Conservation (phyloP, 2,329 filamentous ascomycete species). For the Fonsecaea pugnacius region DNA sequence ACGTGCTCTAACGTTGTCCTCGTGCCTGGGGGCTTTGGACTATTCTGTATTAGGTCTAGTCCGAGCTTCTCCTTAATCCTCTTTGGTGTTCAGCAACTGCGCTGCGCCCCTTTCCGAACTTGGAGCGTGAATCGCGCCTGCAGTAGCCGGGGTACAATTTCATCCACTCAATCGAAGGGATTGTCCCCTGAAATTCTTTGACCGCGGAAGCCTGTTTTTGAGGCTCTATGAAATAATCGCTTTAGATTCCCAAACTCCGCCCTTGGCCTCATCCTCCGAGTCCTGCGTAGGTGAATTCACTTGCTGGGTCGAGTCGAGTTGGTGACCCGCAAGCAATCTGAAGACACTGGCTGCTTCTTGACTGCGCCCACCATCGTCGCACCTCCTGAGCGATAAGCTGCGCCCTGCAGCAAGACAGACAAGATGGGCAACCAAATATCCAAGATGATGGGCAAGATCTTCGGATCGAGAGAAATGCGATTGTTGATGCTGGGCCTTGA, state of each 20-base stretch:
- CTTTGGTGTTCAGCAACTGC: constrained; percentile 1
- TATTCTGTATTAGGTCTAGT: background rate
- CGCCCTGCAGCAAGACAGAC: constrained; percentile 17
- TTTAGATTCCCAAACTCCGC: background rate
- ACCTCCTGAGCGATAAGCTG: constrained; percentile 4
- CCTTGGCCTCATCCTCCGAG: background rate
- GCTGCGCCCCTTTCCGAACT: background rate
- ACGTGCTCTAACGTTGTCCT: constrained; percentile 13
- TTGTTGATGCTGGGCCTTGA: constrained; percentile 97
- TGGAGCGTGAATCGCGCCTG: background rate
- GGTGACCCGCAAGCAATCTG: constrained; percentile 1
- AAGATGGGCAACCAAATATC: constrained; percentile 92
- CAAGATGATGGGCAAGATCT: constrained; percentile 98
- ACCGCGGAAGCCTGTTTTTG: background rate
- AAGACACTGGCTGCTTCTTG: background rate
- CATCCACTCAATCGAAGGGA: background rate
- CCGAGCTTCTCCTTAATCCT: background rate
- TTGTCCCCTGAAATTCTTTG: constrained; percentile 4
- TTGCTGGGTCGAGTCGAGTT: constrained; percentile 1
- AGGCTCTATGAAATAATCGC: background rate
- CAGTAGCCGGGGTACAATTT: constrained; percentile 1
- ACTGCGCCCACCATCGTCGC: background rate
- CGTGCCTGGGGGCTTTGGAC: background rate
- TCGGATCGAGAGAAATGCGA: constrained; percentile 98
- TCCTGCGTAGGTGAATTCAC: background rate